A percentile compares a stretch with the other conserved stretches of the same genome.
Evolutionary conservation across 2,329 filamentous ascomycete species (phyloP).

Genomic region (Ophiocordyceps sinensis): DNA sequence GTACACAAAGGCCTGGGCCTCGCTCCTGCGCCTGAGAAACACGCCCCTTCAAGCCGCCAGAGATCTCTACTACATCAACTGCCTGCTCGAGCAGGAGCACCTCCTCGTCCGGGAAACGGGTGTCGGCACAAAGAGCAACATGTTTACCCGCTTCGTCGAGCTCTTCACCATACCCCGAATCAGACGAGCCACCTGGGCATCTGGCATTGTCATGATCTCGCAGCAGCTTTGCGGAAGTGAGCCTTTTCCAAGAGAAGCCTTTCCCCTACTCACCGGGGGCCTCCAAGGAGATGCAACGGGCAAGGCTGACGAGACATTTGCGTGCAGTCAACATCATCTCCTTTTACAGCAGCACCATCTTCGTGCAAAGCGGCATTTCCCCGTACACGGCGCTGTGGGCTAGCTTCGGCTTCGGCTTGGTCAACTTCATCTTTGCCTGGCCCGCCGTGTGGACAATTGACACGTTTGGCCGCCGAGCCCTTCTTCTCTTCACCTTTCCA

Average conservation of each 20-base stretch:
- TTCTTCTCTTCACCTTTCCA: conserved; percentile 18
- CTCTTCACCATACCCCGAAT: conserved; percentile 43
- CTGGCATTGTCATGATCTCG: conserved; percentile 52
- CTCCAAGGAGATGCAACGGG: background rate
- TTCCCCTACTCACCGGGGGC: too few relatives aligned
- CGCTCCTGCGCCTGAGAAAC: conserved; percentile 42
- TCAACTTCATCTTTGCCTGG: conserved; percentile 12
- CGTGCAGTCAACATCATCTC: conserved; percentile 29
- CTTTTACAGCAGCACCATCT: conserved; percentile 33
- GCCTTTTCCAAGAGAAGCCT: background rate
- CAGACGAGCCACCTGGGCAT: conserved; percentile 49
- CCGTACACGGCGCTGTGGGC: conserved; percentile 15
- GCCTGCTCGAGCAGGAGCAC: conserved; percentile 17
- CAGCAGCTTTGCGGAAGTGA: conserved; percentile 43
- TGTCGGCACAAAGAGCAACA: conserved; percentile 25
- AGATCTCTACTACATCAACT: conserved; percentile 44
- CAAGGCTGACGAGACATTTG: background rate
- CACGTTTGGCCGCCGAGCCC: conserved; percentile 8
- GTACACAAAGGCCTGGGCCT: conserved; percentile 38
- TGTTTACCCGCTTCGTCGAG: conserved; percentile 36
- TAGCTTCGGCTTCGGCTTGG: conserved; percentile 17
- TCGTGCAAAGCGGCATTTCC: conserved; percentile 23
- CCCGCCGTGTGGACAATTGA: conserved; percentile 19
- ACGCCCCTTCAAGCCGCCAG: conserved; percentile 44
- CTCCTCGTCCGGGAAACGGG: conserved; percentile 12